Percentiles rank a stretch among this genome's conserved stretches.
Conservation (phyloP, 345 rosid species). For the Arabis hirsuta region DNA sequence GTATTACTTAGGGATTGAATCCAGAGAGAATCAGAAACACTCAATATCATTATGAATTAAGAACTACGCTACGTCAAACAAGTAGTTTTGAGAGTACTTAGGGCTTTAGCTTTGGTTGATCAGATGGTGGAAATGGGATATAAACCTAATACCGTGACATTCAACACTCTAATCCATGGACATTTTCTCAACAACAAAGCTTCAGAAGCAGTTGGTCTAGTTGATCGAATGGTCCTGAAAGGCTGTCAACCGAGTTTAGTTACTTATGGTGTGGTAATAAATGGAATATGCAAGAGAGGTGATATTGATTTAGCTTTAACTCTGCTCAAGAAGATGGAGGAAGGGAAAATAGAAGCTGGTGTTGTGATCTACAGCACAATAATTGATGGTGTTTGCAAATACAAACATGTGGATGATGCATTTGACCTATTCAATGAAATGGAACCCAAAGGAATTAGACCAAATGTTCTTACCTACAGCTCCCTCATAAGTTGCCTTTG, state of each 20-base stretch:
- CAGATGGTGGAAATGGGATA: background rate
- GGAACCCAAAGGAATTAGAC: background rate
- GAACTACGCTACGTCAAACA: no score
- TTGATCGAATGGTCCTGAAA: accelerated
- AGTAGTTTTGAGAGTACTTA: no score
- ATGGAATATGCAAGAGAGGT: conserved; percentile 14
- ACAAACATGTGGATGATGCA: conserved; percentile 1
- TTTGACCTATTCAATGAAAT: background rate
- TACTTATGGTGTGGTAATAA: background rate
- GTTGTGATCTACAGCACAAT: no score
- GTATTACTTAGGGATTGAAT: no score
- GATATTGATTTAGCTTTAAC: background rate
- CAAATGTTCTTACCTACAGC: background rate
- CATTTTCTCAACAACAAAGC: conserved; percentile 4
- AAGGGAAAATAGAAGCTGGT: no score
- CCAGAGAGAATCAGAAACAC: no score
- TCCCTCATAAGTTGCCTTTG: conserved; percentile 22
- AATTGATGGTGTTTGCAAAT: no score
- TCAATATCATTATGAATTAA: no score
- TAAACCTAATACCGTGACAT: accelerated
- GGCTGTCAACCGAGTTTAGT: background rate
- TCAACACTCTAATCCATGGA: background rate
- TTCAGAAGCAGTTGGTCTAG: background rate
- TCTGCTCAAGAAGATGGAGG: background rate
- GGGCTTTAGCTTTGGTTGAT: background rate